Base-by-base conservation (phyloP, 148 eudicot species). In the Dianthus caryophyllus region DNA sequence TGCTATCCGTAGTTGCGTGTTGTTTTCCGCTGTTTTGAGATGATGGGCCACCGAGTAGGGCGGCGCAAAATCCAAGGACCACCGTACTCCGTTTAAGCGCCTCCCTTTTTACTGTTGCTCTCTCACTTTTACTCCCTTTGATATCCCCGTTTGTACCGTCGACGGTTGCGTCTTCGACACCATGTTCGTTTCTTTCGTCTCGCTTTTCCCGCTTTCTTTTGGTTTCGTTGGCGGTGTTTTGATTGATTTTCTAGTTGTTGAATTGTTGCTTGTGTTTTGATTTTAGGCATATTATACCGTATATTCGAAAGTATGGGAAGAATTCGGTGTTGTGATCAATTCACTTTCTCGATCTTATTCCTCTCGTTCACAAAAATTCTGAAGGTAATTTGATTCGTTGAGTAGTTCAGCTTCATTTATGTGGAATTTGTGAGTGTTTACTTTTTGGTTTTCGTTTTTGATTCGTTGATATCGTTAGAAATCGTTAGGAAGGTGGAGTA, bases 21-120 rank as follows among this genome's bases (percentile, higher is more conserved):
- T n/a, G n/a, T n/a, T n/a, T n/a, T n/a, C n/a, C n/a, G n/a, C n/a
- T n/a, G n/a, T n/a, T n/a, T n/a, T n/a, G n/a, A n/a, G n/a, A n/a
- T n/a, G n/a, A n/a, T 94, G 97, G 98, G 98, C 98, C 49, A 94
- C 98, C 61, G 98, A 94, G 72, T 94, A 97, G 98, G 98, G 98
- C 64, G 98, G 98, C 44, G 95, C 95, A 64, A 94, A 94, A 64
- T 81, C 92, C 64, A 90, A 86, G 53, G 87, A 85, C 46, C 25
- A 72, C 62, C 82, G 81, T 49, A 77, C 95, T 58, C 88, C 90
- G 31, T 94, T 90, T 78, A 88, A 93, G 73, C 95, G 96, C 73
- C 96, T 93, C 57, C 98, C 98, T 24, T 93, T 89, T 75, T 87
- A 90, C 61, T 93, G 98, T n/a, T n/a, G n/a, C n/a, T n/a, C n/a